phyloP scores from a whole-genome alignment of 352 stramenopile genomes.

The Hyaloperonospora arabidopsidis region DNA sequence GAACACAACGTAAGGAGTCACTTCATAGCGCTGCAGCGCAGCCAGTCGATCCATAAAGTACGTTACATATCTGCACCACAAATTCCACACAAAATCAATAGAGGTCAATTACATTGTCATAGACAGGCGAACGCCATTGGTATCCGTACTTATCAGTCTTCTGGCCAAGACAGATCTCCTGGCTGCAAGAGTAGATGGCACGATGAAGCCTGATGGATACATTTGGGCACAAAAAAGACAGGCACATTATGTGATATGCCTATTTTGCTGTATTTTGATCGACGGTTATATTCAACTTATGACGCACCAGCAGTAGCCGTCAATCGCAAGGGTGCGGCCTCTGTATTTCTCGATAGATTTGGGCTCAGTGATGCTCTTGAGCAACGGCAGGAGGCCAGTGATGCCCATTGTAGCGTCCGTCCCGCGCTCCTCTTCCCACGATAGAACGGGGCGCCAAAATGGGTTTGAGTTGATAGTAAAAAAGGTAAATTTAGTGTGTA shows the following conservation, averaged over 20 bases:
- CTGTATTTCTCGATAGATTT: conserved; percentile 48
- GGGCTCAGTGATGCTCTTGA: conserved; percentile 68
- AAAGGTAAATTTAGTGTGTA: too few species aligned
- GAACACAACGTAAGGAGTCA: conserved; percentile 74
- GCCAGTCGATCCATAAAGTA: conserved; percentile 68
- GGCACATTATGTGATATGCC: not conserved
- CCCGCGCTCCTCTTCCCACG: conserved; percentile 5
- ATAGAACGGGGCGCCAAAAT: conserved; percentile 31
- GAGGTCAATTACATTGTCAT: conserved; percentile 11
- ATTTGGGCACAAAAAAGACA: not conserved
- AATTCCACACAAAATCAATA: not conserved
- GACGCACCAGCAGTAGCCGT: conserved; percentile 77
- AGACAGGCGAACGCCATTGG: too few species aligned
- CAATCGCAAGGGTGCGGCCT: conserved; percentile 61
- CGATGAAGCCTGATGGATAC: conserved; percentile 55
- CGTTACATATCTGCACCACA: conserved; percentile 49
- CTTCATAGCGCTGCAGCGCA: conserved; percentile 40
- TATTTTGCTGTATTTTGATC: not conserved
- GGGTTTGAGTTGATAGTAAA: too few species aligned
- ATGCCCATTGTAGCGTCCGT: conserved; percentile 38
- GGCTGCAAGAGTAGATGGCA: conserved; percentile 64
- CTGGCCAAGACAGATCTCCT: conserved; percentile 61
- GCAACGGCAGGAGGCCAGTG: conserved; percentile 49
- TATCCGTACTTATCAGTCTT: conserved; percentile 60
- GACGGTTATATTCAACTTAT: not conserved